Evolutionary conservation across 2,329 filamentous ascomycete species (phyloP).

Genomic region (Ophiostoma perfectum): DNA sequence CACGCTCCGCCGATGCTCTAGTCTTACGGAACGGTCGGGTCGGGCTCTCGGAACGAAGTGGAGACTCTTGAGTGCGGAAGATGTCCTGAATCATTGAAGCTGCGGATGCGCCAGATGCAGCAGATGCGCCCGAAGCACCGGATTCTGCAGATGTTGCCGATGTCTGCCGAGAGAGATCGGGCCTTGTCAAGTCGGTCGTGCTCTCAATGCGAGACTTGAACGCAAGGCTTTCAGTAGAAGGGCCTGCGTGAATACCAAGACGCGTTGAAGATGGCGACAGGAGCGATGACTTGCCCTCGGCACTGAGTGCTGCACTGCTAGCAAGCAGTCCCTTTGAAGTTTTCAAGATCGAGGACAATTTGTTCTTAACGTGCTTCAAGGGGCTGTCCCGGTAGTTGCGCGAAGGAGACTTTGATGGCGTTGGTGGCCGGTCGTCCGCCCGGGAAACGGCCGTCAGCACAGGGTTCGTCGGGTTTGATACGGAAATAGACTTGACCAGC

Average conservation of each 20-base stretch:
- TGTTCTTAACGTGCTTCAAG: slow-evolving; percentile 86
- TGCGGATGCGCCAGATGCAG: slow-evolving; percentile 21
- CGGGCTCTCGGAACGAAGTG: slow-evolving; percentile 40
- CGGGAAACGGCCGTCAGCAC: slow-evolving; percentile 45
- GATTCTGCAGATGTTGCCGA: slow-evolving; percentile 18
- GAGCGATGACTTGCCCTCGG: slow-evolving; percentile 55
- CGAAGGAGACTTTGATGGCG: slow-evolving; percentile 53
- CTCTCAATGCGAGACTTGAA: slow-evolving; percentile 28
- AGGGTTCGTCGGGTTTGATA: slow-evolving; percentile 45
- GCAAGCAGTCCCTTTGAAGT: slow-evolving; percentile 81
- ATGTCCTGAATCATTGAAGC: slow-evolving; percentile 27
- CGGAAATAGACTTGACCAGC: slow-evolving; percentile 52
- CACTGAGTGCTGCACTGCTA: slow-evolving; percentile 62
- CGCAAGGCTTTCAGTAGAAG: slow-evolving; percentile 47
- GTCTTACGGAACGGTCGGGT: slow-evolving; percentile 45
- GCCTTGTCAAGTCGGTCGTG: slow-evolving; percentile 39
- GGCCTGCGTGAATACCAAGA: slow-evolving; percentile 40
- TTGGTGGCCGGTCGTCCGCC: slow-evolving; percentile 36
- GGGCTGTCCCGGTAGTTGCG: slow-evolving; percentile 64
- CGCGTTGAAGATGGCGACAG: slow-evolving; percentile 50
- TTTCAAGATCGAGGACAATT: slow-evolving; percentile 84
- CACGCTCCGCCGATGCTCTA: slow-evolving; percentile 55
- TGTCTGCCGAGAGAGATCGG: slow-evolving; percentile 41
- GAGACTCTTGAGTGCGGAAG: slow-evolving; percentile 21
- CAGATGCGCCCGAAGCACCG: slow-evolving; percentile 28